phyloP scores from a whole-genome alignment of 1,139 yeast genomes.

The Yamadazyma dendronema region DNA sequence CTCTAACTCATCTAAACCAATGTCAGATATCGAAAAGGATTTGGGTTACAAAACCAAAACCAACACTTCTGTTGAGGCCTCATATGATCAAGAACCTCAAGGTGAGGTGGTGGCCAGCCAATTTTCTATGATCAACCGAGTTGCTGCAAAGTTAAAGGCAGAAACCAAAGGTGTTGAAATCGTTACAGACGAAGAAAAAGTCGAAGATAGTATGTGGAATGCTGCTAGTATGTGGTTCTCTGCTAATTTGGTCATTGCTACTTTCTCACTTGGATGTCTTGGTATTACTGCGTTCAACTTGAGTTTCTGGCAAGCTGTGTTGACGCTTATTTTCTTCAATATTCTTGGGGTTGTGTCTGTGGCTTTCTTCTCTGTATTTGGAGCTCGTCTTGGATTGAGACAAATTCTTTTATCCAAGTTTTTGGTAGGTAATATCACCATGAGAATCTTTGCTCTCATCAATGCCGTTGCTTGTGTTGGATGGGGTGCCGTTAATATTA shows the following conservation, averaged over 20 bases:
- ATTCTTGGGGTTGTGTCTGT: constrained; percentile 74
- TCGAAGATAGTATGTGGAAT: constrained; percentile 57
- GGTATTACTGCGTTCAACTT: constrained; percentile 59
- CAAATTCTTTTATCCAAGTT: constrained; percentile 83
- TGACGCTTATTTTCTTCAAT: constrained; percentile 69
- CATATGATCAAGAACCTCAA: background rate
- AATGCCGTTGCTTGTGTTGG: constrained; percentile 91
- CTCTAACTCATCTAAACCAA: no score
- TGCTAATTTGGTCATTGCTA: constrained; percentile 85
- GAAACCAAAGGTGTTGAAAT: constrained; percentile 64
- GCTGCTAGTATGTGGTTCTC: constrained; percentile 93
- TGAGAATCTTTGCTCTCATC: constrained; percentile 74
- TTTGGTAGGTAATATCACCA: constrained; percentile 71
- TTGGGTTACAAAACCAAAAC: constrained; percentile 3
- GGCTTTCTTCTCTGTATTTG: constrained; percentile 82
- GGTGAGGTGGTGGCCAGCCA: constrained; percentile 7
- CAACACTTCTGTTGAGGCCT: background rate
- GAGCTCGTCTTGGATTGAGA: constrained; percentile 82
- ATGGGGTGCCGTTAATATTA: constrained; percentile 93
- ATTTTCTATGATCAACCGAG: constrained; percentile 2
- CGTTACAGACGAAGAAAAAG: constrained; percentile 66
- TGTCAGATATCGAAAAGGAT: constrained; percentile 10
- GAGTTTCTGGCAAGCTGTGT: constrained; percentile 67
- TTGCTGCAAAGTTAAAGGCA: constrained; percentile 5
- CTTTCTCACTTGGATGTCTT: constrained; percentile 77